Base-by-base conservation (phyloP, 1,284 basidiomycete species). In the Leccinum pachyderme region DNA sequence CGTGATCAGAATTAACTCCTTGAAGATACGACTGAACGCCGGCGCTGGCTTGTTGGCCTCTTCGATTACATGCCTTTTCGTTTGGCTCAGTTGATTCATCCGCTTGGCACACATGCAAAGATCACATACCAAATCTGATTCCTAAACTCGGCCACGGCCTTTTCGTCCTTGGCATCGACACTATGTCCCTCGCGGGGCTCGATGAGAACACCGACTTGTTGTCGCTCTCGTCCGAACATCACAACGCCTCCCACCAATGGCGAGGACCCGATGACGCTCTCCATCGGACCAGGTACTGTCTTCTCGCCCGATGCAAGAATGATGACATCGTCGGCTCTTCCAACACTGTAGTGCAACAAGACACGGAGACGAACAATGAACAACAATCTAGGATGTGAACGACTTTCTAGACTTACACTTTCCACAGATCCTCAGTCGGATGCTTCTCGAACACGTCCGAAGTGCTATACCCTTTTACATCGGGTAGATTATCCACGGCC, bases 151-250 rank as follows among this genome's bases (percentile, higher is more conserved):
- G 63, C 64, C 1, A 76, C 52, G 9, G 67, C 61, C 11, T 50
- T 53, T 7, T 59, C 56, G 32, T 75, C 61, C 0, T 57, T 35
- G 24, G 69, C 53, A 44, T 77, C 66, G 37, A 77, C 58, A 0
- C 50, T 48, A 12, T 64, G 25, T 9, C 45, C 65, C 0, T 54
- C 35, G 1, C 54, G 56, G 1, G 71, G 73, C 48, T 80, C 75
- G 46, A 80, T 59, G 43, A 80, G 63, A 27, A 77, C 57, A 1
- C 79, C 78, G 6, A 72, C 63, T 54, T 75, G 72, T 24, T 70
- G 65, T 11, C 67, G 72, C 12, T 64, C 72, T 1, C 71, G 61
- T 18, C 79, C 77, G 24, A 78, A 80, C 61, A 81, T 66, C 31
- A 77, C 52, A 7, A 65, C 66, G 0, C 65, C 72, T 7, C 64